Base-by-base conservation (phyloP, 176 grass and related monocot species). In the Triticum aestivum region DNA sequence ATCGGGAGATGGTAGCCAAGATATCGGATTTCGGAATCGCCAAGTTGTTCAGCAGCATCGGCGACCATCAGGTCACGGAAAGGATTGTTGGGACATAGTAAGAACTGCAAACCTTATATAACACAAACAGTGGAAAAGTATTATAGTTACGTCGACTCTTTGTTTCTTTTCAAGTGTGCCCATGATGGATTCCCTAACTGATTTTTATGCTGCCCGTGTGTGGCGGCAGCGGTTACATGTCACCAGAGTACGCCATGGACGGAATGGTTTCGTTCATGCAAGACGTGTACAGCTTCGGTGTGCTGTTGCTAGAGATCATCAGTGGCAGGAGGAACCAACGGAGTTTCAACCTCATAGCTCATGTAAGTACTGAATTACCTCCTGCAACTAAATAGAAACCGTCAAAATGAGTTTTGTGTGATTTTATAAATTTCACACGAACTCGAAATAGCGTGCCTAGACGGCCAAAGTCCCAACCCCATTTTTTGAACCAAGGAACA, bases 231-330 rank as follows among this genome's bases (percentile, higher is more conserved):
- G 79, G 79, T 35, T 92, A 92, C 83, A 92, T 92, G 90, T 80
- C 91, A 9, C 91, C 91, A 1, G 80, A 92, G 23, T 92, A 92
- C 21, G 79, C 83, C n/a, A 92, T 89, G 74, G 87, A 65, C 11
- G 91, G 87, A 52, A 82, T 47, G 78, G 37, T 90, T 27, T 90
- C 88, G 0, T 90, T 90, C 83, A 90, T 86, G 88, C 83, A 86
- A 35, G 91, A 95, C 69, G 95, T 98, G 85, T 95, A 98, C 59
- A 92, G 91, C 58, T 98, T 91, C 41, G 95, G 95, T 37, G 64
- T 98, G 14, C 59, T 93, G 1, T 33, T 95, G 23, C 80, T 97
- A 17, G 95, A 98, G 69, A 93, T 97, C 38, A 42, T 94, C 26
- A 85, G 78, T 52, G 42, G 42, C 3, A 45, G 42, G 11, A 45